Conservation (phyloP, 2,329 filamentous ascomycete genomes). For the Colletotrichum brevisporum region DNA sequence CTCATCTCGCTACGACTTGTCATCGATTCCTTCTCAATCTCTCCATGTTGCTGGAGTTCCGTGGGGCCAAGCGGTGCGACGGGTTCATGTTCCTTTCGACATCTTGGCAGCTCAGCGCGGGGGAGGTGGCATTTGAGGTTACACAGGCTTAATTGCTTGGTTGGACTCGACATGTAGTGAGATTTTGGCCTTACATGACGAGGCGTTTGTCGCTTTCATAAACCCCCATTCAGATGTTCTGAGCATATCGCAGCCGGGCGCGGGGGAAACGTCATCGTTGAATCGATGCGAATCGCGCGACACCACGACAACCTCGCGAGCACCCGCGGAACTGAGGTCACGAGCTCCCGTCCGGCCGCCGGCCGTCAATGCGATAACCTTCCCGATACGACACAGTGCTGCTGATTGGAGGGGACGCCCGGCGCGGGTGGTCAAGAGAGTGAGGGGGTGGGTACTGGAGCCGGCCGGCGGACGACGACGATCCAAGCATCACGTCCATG, state of each 20-base stretch:
- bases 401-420: too few relatives aligned
- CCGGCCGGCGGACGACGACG: neutral
- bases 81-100: neutral
- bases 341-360: too few relatives aligned
- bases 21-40: too few relatives aligned
- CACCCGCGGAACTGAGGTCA: too few relatives aligned
- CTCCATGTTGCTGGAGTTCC: too few relatives aligned
- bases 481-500: neutral
- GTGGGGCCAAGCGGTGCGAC: neutral
- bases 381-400: too few relatives aligned
- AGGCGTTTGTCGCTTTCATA: neutral
- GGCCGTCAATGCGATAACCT: too few relatives aligned
- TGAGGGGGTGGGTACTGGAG: neutral
- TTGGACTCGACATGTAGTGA: too few relatives aligned
- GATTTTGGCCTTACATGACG: neutral
- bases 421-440: too few relatives aligned
- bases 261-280: neutral
- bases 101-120: neutral
- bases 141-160: too few relatives aligned
- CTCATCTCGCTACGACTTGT: neutral
- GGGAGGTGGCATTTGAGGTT: too few relatives aligned
- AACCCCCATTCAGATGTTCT: neutral
- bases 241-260: neutral
- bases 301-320: neutral
- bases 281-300: neutral